phyloP scores from a whole-genome alignment of 768 basidiomycete genomes.

The Galerina marginata region DNA sequence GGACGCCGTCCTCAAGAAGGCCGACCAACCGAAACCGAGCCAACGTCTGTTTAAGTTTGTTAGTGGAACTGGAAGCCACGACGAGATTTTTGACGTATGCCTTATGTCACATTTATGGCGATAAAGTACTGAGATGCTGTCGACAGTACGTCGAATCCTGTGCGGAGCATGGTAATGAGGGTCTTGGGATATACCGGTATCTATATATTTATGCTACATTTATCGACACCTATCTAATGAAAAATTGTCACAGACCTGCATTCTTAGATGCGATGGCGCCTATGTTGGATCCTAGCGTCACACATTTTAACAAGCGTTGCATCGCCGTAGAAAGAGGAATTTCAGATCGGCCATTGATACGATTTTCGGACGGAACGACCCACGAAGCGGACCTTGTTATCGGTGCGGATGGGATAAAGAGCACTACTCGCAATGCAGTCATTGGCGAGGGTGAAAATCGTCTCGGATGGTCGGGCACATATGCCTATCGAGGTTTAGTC shows the following conservation, averaged over 20 bases:
- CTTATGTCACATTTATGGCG: not conserved
- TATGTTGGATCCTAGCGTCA: conserved; percentile 43
- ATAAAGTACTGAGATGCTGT: not conserved
- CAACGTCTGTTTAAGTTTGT: conserved; percentile 44
- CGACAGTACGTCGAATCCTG: conserved; percentile 16
- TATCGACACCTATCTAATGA: not conserved
- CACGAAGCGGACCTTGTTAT: conserved; percentile 49
- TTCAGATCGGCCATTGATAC: conserved; percentile 37
- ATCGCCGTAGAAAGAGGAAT: conserved; percentile 34
- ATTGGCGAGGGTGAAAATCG: conserved; percentile 50
- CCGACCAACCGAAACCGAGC: conserved; percentile 37
- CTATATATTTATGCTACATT: not conserved
- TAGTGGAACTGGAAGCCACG: conserved; percentile 47
- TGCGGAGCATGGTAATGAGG: conserved; percentile 35
- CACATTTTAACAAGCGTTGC: conserved; percentile 59
- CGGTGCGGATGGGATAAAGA: conserved; percentile 58
- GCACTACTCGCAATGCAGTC: conserved; percentile 50
- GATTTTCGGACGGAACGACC: conserved; percentile 54
- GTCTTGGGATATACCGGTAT: conserved; percentile 53
- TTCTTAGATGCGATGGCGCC: conserved; percentile 55
- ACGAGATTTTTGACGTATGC: conserved; percentile 51
- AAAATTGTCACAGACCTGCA: conserved; percentile 42
- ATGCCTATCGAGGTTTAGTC: conserved; percentile 56
- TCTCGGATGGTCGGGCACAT: conserved; percentile 49
- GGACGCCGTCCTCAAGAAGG: conserved; percentile 43